These are phyloP conservation scores for Mariannaea sp. DNA, from an alignment of 2,329 filamentous ascomycete genomes.

Conservation along the genomic window DNA sequence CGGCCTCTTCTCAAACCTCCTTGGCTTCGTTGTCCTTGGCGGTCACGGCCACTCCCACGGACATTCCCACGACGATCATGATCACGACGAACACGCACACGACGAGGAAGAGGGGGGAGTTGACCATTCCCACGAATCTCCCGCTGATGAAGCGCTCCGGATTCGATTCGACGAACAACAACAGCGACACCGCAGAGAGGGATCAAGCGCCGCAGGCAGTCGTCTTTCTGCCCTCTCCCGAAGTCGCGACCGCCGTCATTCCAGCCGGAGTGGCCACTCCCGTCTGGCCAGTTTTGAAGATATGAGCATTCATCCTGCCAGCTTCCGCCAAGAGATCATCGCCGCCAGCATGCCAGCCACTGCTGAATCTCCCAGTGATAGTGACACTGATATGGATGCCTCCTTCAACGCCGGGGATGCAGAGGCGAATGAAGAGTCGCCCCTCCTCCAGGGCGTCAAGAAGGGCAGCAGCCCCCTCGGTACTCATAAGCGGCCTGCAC, in stretches of 20 bases:
- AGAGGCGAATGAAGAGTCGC: slow-evolving; percentile 51
- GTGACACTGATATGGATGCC: slow-evolving; percentile 55
- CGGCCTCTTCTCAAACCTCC: slow-evolving; percentile 84
- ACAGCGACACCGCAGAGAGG: slow-evolving; percentile 28
- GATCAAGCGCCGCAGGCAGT: slow-evolving; percentile 37
- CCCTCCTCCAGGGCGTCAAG: slow-evolving; percentile 51
- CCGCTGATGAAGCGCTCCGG: slow-evolving; percentile 56
- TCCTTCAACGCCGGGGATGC: slow-evolving; percentile 49
- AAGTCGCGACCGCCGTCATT: slow-evolving; percentile 51
- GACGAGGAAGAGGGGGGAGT: slow-evolving; percentile 56
- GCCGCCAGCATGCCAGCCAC: slow-evolving; percentile 67
- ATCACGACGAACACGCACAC: slow-evolving; percentile 41
- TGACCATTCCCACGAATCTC: slow-evolving; percentile 41
- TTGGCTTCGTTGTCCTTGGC: slow-evolving; percentile 89
- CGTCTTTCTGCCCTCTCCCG: slow-evolving; percentile 42
- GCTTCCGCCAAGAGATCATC: slow-evolving; percentile 91
- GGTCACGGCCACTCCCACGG: slow-evolving; percentile 88
- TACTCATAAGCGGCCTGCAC: slow-evolving; percentile 25
- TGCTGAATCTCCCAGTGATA: slow-evolving; percentile 59
- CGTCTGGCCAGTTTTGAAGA: slow-evolving; percentile 70
- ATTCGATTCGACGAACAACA: slow-evolving; percentile 47
- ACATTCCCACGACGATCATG: slow-evolving; percentile 56
- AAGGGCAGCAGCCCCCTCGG: slow-evolving; percentile 40
- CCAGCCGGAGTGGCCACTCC: slow-evolving; percentile 56
- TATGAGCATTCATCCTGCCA: slow-evolving; percentile 86